Percentiles rank a stretch among this genome's conserved stretches.
Conservation (phyloP, 2,329 filamentous ascomycete genomes). For the Waltergamsia citrina region DNA sequence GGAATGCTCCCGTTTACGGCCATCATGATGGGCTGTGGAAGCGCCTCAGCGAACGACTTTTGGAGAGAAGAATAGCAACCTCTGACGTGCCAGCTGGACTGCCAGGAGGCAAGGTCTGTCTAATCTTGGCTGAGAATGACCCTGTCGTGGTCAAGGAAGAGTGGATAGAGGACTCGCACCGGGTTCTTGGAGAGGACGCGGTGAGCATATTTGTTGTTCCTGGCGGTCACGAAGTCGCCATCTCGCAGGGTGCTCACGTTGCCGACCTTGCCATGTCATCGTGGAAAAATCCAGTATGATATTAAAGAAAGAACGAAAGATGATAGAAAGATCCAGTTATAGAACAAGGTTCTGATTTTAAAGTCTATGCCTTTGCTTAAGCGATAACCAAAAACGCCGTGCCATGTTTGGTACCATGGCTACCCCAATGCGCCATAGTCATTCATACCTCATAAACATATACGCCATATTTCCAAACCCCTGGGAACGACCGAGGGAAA, state of each 20-base stretch:
- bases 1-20: conserved; percentile 58
- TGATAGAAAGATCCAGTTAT: neutral
- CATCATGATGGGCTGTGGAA: conserved; percentile 50
- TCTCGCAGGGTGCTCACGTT: conserved; percentile 50
- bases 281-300: too few species aligned
- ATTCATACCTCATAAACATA: neutral
- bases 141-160: conserved; percentile 58
- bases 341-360: too few species aligned
- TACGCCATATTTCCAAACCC: too few species aligned
- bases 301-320: neutral
- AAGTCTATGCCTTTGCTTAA: too few species aligned
- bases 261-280: conserved; percentile 28
- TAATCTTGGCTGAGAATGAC: conserved; percentile 59
- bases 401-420: too few species aligned
- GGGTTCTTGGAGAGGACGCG: conserved; percentile 45
- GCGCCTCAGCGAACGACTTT: conserved; percentile 19
- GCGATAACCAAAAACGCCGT: too few species aligned
- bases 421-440: neutral
- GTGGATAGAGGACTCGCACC: conserved; percentile 48
- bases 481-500: too few species aligned
- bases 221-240: conserved; percentile 62
- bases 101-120: conserved; percentile 41
- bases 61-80: conserved; percentile 2
- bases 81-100: conserved; percentile 20
- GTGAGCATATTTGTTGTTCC: conserved; percentile 47